Evolutionary conservation across 768 basidiomycete genomes (phyloP), one percentile per base, ranked within the genome.

Genomic region (Chlorophyllum brunneum): DNA sequence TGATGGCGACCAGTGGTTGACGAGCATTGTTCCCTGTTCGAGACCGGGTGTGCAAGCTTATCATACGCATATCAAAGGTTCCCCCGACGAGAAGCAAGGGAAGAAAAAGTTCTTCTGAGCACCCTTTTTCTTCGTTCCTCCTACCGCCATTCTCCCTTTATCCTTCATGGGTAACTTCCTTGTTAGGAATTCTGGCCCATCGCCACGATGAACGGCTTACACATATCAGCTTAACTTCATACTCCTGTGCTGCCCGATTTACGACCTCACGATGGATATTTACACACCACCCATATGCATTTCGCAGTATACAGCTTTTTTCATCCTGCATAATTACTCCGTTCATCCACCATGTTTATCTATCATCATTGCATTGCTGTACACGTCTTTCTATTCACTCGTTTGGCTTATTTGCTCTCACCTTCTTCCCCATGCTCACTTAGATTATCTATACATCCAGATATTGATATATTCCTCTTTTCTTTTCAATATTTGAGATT

Each of bases 1-100:
- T 50, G 81, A 85, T 43, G 91, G 90, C 1, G 95, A 99, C 64
- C 78, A 85, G 58, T 99, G 97, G 97, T 62, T 99, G 54, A 82
- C 79, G 72, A 71, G 67, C 55, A 83, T 98, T 59, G 74, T 69
- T 37, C 70, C 84, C 18, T 95, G 93, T 65, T 83, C 86, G 20
- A 61, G 41, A 46, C 63, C 66, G 9, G 76, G 73, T n/a, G 66
- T 66, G 6, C 54, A 55, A 13, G 77, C 80, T 29, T 67, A 66
- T 23, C 92, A 94, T 67, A 63, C 71, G 44, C 92, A 94, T 67
- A 81, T 86, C 64, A 86, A 85, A 72, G 83, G 91, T 44, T 66
- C 75, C 38, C 72, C 80, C 33, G 86, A 91, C 52, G 91, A 91
- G 66, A 92, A 79, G 66, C 61, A 66, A 30, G 67, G 69, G 56